Percentiles rank a stretch among this genome's conserved stretches.
Conservation (phyloP, 208 protist genomes). For the Trypanosoma grayi region DNA sequence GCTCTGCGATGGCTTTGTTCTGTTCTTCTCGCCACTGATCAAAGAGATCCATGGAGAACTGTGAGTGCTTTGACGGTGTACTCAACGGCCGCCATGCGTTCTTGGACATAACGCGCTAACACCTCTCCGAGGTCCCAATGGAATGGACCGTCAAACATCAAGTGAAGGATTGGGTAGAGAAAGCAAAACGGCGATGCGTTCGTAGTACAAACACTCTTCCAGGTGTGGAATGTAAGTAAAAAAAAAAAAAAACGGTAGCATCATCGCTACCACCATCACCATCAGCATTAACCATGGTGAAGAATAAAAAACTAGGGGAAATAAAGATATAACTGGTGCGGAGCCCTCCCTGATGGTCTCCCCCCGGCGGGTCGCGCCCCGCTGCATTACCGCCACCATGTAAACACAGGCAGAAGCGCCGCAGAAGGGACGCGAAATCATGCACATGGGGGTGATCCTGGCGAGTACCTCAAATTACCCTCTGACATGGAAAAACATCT, state of each 20-base stretch:
- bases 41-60: slow-evolving; percentile 66
- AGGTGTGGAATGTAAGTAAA: background rate
- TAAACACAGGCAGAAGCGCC: slow-evolving; percentile 18
- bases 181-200: too few relatives aligned
- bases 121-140: background rate
- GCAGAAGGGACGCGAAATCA: slow-evolving; percentile 21
- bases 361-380: slow-evolving; percentile 19
- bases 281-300: background rate
- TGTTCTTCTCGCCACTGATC: slow-evolving; percentile 70
- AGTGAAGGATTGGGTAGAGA: too few relatives aligned
- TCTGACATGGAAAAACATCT: background rate
- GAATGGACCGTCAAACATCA: background rate
- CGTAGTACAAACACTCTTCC: background rate
- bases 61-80: slow-evolving; percentile 41
- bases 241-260: background rate
- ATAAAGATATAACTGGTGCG: slow-evolving; percentile 14
- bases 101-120: slow-evolving; percentile 11
- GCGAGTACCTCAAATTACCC: slow-evolving; percentile 8
- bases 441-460: slow-evolving; percentile 18
- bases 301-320: slow-evolving; percentile 14
- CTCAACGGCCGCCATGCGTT: slow-evolving; percentile 25
- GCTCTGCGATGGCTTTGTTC: slow-evolving; percentile 43
- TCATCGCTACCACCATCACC: background rate
- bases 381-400: slow-evolving; percentile 22
- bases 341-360: slow-evolving; percentile 17